Percentiles rank a stretch among this genome's conserved stretches.
Evolutionary conservation across 2,329 filamentous ascomycete genomes (phyloP).

Genomic region (Fusarium xylarioides): DNA sequence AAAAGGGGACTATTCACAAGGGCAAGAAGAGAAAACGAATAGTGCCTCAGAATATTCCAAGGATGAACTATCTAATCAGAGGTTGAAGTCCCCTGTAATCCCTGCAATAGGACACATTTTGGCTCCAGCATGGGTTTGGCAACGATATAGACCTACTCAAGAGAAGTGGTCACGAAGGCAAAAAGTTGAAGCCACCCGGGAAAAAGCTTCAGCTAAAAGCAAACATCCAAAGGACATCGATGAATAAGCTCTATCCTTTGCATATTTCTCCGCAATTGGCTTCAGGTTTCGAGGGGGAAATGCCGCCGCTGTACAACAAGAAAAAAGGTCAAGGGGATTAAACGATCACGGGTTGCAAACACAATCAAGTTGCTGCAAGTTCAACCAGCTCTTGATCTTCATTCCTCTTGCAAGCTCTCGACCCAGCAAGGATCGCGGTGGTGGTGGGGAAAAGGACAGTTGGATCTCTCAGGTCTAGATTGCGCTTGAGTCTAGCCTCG

Average conservation of each 20-base stretch:
- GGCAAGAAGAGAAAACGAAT: not conserved
- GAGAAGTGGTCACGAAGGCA: no score
- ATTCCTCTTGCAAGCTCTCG: not conserved
- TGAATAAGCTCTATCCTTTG: no score
- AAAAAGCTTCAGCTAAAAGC: no score
- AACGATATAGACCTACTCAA: no score
- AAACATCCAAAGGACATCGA: no score
- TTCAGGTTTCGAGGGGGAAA: not conserved
- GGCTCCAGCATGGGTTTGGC: no score
- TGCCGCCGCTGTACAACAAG: not conserved
- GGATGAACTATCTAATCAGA: no score
- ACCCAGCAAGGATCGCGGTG: not conserved
- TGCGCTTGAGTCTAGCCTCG: not conserved
- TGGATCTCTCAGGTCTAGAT: not conserved
- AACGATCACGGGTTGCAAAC: not conserved
- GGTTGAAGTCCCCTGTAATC: no score
- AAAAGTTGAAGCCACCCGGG: no score
- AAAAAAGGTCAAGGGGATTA: not conserved
- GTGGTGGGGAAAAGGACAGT: not conserved
- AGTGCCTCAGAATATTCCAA: not conserved
- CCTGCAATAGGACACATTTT: no score
- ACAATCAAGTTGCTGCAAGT: accelerated
- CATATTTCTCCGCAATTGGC: no score
- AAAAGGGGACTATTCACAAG: no score
- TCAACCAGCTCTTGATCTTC: not conserved